These are phyloP conservation scores for Penicillium coprophilum DNA, from an alignment of 495 filamentous ascomycete species.

Conservation along the genomic window DNA sequence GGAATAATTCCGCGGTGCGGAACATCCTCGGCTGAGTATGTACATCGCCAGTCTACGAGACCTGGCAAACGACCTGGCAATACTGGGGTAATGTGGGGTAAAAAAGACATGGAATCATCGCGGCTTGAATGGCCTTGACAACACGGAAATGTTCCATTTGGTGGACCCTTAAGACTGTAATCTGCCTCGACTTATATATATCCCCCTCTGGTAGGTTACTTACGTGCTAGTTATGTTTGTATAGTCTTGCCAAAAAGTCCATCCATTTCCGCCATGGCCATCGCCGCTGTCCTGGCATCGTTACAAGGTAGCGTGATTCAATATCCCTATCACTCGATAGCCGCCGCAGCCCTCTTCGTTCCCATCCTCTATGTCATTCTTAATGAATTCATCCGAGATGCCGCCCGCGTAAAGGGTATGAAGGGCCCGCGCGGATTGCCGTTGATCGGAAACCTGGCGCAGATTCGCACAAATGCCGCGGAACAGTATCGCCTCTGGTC, in stretches of 20 bases:
- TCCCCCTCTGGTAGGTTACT: neutral
- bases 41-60: neutral
- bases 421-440: slow-evolving; percentile 57
- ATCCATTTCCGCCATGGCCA: slow-evolving; percentile 31
- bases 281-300: slow-evolving; percentile 25
- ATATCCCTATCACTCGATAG: slow-evolving; percentile 32
- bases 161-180: neutral
- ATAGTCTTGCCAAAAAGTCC: neutral
- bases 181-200: neutral
- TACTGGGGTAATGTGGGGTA: slow-evolving; percentile 22
- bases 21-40: slow-evolving; percentile 1
- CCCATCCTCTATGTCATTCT: slow-evolving; percentile 47
- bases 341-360: slow-evolving; percentile 25
- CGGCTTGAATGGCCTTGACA: neutral
- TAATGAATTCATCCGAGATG: slow-evolving; percentile 53
- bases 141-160: slow-evolving; percentile 26
- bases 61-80: neutral
- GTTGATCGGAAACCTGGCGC: slow-evolving; percentile 61
- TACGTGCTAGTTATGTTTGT: neutral
- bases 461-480: slow-evolving; percentile 59
- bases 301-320: slow-evolving; percentile 25
- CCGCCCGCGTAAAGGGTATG: slow-evolving; percentile 51
- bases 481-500: slow-evolving; percentile 61
- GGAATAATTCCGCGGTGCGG: slow-evolving; percentile 22
- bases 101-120: neutral